phyloP scores from a whole-genome alignment of 495 filamentous ascomycete species.

The Hypoxylon cercidicola region DNA sequence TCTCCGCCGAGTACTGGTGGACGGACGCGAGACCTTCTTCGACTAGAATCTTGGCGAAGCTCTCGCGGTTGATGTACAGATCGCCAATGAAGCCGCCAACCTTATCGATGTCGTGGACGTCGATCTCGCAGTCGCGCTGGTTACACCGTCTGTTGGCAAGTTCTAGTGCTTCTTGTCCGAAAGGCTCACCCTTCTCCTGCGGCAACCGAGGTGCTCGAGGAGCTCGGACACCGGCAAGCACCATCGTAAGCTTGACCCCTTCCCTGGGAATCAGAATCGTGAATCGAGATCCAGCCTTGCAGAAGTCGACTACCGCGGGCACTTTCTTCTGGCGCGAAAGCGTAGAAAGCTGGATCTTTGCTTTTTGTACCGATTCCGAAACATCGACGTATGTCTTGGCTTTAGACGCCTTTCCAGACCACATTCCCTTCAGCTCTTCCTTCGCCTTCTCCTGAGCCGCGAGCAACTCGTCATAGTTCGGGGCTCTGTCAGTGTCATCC shows the following conservation, averaged over 20 bases:
- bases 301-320: constrained; percentile 95
- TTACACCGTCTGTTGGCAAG: constrained; percentile 86
- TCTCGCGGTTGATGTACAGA: constrained; percentile 93
- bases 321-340: constrained; percentile 90
- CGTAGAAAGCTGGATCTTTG: constrained; percentile 88
- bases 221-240: constrained; percentile 93
- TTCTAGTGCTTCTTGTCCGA: constrained; percentile 93
- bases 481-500: constrained; percentile 90
- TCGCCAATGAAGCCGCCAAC: constrained; percentile 97
- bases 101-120: constrained; percentile 94
- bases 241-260: constrained; percentile 92
- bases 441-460: constrained; percentile 87
- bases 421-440: constrained; percentile 89
- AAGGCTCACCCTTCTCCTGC: constrained; percentile 87
- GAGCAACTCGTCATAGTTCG: constrained; percentile 92
- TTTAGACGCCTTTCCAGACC: constrained; percentile 84
- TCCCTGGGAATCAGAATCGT: constrained; percentile 92
- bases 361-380: constrained; percentile 92
- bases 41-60: constrained; percentile 91
- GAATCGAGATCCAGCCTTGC: constrained; percentile 95
- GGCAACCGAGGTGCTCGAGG: constrained; percentile 82
- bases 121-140: constrained; percentile 96
- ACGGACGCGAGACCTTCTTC: constrained; percentile 94
- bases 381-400: constrained; percentile 84
- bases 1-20: constrained; percentile 94